phyloP scores from a whole-genome alignment of 2,329 filamentous ascomycete genomes.

The Aspergillus jensenii region DNA sequence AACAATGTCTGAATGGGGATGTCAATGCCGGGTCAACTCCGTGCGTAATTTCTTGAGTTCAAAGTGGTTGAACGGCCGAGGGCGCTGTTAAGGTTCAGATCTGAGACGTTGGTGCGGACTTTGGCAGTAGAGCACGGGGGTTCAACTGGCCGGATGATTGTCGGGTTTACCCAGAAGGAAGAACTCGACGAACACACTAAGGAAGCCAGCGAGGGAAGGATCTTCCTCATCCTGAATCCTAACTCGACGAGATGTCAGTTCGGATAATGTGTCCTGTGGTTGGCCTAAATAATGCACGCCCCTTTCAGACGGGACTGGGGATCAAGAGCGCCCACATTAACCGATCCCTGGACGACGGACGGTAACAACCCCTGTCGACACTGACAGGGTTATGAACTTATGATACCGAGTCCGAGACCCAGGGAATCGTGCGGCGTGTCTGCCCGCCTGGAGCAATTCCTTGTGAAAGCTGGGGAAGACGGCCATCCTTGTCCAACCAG shows the following conservation, averaged over 20 bases:
- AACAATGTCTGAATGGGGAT: no score
- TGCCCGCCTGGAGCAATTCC: not conserved
- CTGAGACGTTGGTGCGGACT: slow-evolving; percentile 20
- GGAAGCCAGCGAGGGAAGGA: not conserved
- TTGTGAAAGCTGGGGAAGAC: slow-evolving; percentile 5
- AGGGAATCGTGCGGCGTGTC: not conserved
- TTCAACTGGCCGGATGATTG: not conserved
- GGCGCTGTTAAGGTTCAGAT: slow-evolving; percentile 13
- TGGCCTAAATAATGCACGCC: no score
- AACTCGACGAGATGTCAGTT: no score
- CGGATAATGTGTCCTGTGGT: no score
- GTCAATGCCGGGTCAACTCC: no score
- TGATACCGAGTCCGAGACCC: not conserved
- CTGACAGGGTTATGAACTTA: not conserved
- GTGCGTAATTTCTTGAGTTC: not conserved
- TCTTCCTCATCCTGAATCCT: not conserved
- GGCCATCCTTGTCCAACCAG: not conserved
- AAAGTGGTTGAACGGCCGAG: not conserved
- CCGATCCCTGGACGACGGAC: not conserved
- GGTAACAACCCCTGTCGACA: not conserved
- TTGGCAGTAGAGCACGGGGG: not conserved
- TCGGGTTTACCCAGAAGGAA: not conserved
- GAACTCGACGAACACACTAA: no score
- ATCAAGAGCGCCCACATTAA: not conserved
- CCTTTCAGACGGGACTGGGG: not conserved